Evolutionary conservation across 1,139 yeast genomes (phyloP), one percentile per base, ranked within the genome.

Genomic region (Diutina catenulata): DNA sequence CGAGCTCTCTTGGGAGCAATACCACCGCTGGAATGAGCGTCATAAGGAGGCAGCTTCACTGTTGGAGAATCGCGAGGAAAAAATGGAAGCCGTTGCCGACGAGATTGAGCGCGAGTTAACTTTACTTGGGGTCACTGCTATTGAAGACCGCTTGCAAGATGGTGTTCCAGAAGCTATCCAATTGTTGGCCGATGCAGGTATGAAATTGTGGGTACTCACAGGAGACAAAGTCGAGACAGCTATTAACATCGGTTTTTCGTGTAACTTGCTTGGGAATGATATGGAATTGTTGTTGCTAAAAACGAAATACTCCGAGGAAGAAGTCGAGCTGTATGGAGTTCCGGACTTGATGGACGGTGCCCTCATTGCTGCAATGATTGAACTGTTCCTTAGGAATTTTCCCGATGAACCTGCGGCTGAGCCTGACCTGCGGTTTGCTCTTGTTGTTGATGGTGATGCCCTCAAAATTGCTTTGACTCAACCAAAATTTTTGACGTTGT

Each of bases 151-250:
- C 50, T 68, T 91, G 42, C 98, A 91, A 61, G 86, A 79, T 43
- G 98, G 97, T 54, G 98, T 91, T 14, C 97, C 98, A 2, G 94
- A 86, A 48, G 74, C 97, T 4, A 91, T 91, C 57, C 80, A 87
- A 9, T 60, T 82, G 36, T 69, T 91, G 41, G 84, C 81, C 10
- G 74, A 79, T 47, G 97, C 96, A 7, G 98, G 98, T 51, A 82
- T 91, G 47, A 91, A 91, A 57, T 65, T 91, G 40, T 91, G 98
- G 98, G 97, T 91, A 28, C 68, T 91, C 41, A 91, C 98, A 14
- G 98, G 98, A 58, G 98, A 91, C 59, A 83, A 88, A 60, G 93
- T 91, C 37, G 98, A 91, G 60, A 91, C 98, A 24, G 98, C 98
- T 8, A 91, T 91, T 53, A 91, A 91, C 53, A 91, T 91, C 64